Evolutionary conservation across 345 rosid species (phyloP), one percentile per base, ranked within the genome.

Genomic region (Erysimum cheiranthoides): DNA sequence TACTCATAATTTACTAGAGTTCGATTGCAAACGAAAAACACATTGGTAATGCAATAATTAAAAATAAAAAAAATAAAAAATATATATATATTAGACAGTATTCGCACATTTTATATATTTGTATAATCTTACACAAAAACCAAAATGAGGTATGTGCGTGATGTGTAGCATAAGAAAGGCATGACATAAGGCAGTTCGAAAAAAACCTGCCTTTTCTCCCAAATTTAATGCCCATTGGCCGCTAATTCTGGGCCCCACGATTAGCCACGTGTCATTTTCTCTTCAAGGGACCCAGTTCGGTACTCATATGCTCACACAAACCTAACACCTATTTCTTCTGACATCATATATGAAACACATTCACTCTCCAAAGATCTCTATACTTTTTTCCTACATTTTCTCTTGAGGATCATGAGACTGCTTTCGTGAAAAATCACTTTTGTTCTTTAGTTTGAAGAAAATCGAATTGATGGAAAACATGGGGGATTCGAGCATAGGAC

Each of bases 121-220:
- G 61, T 36, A 61, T 52, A 61, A 68, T 28, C 17, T 28, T 47
- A 4, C 14, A 62, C 21, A 52, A 43, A 70, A 39, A 60, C 31
- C 68, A 72, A 68, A 68, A 72, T 5, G 82, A 66, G 75, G 82
- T 73, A 66, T 61, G 80, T 57, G 79, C 70, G 77, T 75, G 77
- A 66, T 78, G 81, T 68, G 46, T 70, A 54, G 73, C 84, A 81
- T 81, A 81, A 70, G 84, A 79, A 82, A 79, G 77, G 85, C 85
- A 82, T 82, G 85, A 82, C 85, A 76, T 68, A 53, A 70, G 77
- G 83, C 83, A 79, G 80, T 84, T 84, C 83, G 61, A 76, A 76
- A 68, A 46, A 76, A 73, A 67, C 80, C 77, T 75, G 67, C 80
- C 80, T 76, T 61, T 74, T 79, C 70, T 40, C 70, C 75, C 43